phyloP scores from a whole-genome alignment of 257 asterid genomes.

The Sherardia arvensis region DNA sequence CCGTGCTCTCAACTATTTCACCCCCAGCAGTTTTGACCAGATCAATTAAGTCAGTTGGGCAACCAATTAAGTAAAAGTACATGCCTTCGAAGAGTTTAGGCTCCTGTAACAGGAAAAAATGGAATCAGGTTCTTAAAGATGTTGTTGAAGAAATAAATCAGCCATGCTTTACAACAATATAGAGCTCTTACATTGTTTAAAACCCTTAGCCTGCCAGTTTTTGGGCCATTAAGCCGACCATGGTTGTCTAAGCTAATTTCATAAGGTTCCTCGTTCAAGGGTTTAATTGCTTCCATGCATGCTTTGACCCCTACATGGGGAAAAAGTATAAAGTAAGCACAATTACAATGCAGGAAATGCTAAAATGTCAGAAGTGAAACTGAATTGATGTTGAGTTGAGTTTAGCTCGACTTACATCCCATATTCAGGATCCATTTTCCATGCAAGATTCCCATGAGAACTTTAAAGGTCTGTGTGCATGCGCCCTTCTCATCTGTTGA shows the following conservation, averaged over 20 bases:
- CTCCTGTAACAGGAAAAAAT: constrained; percentile 31
- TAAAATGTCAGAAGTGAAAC: not conserved
- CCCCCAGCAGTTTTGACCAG: constrained; percentile 73
- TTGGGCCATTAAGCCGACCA: constrained; percentile 72
- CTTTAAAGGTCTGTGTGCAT: constrained; percentile 69
- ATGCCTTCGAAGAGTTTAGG: constrained; percentile 64
- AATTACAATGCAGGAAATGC: constrained; percentile 3
- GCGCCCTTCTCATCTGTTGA: constrained; percentile 74
- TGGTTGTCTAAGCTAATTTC: constrained; percentile 75
- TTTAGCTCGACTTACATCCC: constrained; percentile 52
- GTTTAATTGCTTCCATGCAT: constrained; percentile 46
- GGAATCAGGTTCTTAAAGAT: not conserved
- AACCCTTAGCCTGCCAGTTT: constrained; percentile 63
- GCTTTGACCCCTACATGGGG: constrained; percentile 66
- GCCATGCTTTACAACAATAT: not conserved
- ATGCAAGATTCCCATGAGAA: constrained; percentile 81
- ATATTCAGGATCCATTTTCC: constrained; percentile 78
- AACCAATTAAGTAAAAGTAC: constrained; percentile 48
- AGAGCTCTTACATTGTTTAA: constrained; percentile 39
- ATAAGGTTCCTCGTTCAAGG: constrained; percentile 58
- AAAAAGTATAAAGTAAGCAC: constrained; percentile 1
- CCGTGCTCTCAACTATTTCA: constrained; percentile 28
- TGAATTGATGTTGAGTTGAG: not conserved
- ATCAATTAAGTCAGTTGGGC: constrained; percentile 50
- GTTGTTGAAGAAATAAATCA: too few species aligned